A percentile compares a stretch with the other conserved stretches of the same genome.
Evolutionary conservation across 495 filamentous ascomycete genomes (phyloP).

Genomic region (Oleoguttula mirabilis): DNA sequence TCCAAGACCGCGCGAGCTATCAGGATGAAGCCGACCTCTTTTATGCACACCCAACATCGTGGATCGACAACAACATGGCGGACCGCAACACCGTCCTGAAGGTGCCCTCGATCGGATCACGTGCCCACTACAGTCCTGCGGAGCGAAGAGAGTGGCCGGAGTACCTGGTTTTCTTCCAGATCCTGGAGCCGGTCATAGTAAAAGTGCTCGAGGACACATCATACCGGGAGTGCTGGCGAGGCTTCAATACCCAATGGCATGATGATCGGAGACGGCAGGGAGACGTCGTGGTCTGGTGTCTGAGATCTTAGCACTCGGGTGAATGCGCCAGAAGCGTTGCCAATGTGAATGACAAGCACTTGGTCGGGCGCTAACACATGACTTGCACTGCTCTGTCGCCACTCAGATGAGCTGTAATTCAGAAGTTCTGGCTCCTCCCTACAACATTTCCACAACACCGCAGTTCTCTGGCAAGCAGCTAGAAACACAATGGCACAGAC

Average conservation of each 20-base stretch:
- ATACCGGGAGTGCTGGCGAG: slow-evolving; percentile 60
- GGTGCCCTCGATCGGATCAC: background rate
- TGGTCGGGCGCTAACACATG: too few relatives aligned
- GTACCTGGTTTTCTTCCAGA: slow-evolving; percentile 53
- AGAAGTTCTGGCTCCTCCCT: too few relatives aligned
- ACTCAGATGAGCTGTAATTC: too few relatives aligned
- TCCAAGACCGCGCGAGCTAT: slow-evolving; percentile 49
- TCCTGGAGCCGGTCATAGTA: slow-evolving; percentile 42
- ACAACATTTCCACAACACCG: too few relatives aligned
- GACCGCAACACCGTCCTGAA: slow-evolving; percentile 19
- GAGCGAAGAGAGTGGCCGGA: slow-evolving; percentile 40
- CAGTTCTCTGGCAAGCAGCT: too few relatives aligned
- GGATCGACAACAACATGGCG: slow-evolving; percentile 42
- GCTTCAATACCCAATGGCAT: slow-evolving; percentile 70
- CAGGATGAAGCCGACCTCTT: slow-evolving; percentile 85
- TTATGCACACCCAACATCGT: slow-evolving; percentile 54
- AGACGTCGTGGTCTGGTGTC: slow-evolving; percentile 76
- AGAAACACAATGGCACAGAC: too few relatives aligned
- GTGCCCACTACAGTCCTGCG: too few relatives aligned
- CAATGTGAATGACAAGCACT: too few relatives aligned
- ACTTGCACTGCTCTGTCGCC: too few relatives aligned
- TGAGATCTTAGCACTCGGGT: slow-evolving; percentile 19
- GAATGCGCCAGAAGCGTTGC: too few relatives aligned
- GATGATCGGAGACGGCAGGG: slow-evolving; percentile 78
- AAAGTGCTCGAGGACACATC: slow-evolving; percentile 40